phyloP scores from a whole-genome alignment of 2,329 filamentous ascomycete species.

The Arthroderma uncinatum region DNA sequence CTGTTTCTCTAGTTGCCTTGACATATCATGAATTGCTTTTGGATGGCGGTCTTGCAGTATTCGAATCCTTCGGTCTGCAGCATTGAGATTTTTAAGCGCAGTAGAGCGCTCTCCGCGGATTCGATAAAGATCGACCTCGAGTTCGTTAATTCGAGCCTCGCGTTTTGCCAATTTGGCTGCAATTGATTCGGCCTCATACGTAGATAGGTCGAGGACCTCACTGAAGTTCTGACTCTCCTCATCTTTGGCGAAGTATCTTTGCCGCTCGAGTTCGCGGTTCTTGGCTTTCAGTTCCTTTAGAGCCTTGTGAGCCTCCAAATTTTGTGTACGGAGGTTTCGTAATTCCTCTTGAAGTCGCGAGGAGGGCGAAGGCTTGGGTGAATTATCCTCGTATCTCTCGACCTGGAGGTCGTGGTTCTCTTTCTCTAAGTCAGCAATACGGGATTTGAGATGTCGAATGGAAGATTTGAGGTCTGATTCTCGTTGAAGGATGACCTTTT shows the following conservation, averaged over 20 bases:
- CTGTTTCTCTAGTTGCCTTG: slow-evolving; percentile 34
- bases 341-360: slow-evolving; percentile 42
- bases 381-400: slow-evolving; percentile 42
- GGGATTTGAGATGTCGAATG: slow-evolving; percentile 52
- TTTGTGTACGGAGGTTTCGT: slow-evolving; percentile 48
- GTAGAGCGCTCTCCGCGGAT: slow-evolving; percentile 38
- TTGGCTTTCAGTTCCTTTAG: slow-evolving; percentile 46
- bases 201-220: slow-evolving; percentile 37
- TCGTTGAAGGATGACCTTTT: slow-evolving; percentile 54
- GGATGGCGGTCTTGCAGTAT: slow-evolving; percentile 51
- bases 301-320: slow-evolving; percentile 49
- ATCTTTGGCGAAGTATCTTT: slow-evolving; percentile 36
- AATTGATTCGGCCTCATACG: slow-evolving; percentile 50
- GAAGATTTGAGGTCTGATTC: slow-evolving; percentile 53
- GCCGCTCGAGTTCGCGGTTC: slow-evolving; percentile 41
- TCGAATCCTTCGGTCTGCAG: slow-evolving; percentile 34
- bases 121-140: slow-evolving; percentile 53
- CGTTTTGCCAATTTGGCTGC: slow-evolving; percentile 61
- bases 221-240: slow-evolving; percentile 36
- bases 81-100: slow-evolving; percentile 32
- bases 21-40: slow-evolving; percentile 43
- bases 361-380: slow-evolving; percentile 42
- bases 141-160: slow-evolving; percentile 50
- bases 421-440: slow-evolving; percentile 55
- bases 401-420: slow-evolving; percentile 52